A percentile compares a stretch with the other conserved stretches of the same genome.
These are phyloP conservation scores for Epichloe glyceriae DNA, from an alignment of 2,329 filamentous ascomycete species.

Conservation along the genomic window DNA sequence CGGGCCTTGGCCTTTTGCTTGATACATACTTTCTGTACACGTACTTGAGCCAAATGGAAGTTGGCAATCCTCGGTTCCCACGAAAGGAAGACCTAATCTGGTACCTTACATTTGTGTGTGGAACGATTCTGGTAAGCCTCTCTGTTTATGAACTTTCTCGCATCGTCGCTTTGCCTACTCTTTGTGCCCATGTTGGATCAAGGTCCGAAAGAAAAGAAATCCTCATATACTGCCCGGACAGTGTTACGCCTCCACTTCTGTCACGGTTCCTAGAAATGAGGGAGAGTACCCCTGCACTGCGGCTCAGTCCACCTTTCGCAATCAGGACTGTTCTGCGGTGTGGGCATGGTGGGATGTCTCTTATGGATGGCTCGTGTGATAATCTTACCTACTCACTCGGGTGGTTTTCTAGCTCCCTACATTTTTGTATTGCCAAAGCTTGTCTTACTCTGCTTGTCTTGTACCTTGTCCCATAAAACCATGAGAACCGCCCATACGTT, in stretches of 20 bases:
- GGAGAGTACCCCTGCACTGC: conserved; percentile 62
- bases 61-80: conserved; percentile 55
- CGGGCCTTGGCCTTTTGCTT: conserved; percentile 42
- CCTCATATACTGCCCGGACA: conserved; percentile 69
- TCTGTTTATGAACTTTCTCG: conserved; percentile 11
- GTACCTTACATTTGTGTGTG: conserved; percentile 63
- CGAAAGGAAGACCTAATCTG: conserved; percentile 67
- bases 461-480: background rate
- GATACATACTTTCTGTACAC: conserved; percentile 67
- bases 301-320: conserved; percentile 53
- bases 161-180: conserved; percentile 9
- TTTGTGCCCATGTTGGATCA: conserved; percentile 5
- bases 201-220: background rate
- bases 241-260: conserved; percentile 51
- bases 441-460: background rate
- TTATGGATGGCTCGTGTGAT: conserved; percentile 54
- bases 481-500: background rate
- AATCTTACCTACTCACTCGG: conserved; percentile 40
- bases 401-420: conserved; percentile 53
- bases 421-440: conserved; percentile 21
- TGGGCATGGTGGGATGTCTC: conserved; percentile 63
- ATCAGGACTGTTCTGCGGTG: conserved; percentile 49
- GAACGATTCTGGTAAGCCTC: conserved; percentile 63
- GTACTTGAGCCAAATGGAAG: conserved; percentile 65
- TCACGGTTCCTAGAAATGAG: conserved; percentile 76